Evolutionary conservation across 176 grass and related monocot genomes (phyloP).

Genomic region (Guadua angustifolia): DNA sequence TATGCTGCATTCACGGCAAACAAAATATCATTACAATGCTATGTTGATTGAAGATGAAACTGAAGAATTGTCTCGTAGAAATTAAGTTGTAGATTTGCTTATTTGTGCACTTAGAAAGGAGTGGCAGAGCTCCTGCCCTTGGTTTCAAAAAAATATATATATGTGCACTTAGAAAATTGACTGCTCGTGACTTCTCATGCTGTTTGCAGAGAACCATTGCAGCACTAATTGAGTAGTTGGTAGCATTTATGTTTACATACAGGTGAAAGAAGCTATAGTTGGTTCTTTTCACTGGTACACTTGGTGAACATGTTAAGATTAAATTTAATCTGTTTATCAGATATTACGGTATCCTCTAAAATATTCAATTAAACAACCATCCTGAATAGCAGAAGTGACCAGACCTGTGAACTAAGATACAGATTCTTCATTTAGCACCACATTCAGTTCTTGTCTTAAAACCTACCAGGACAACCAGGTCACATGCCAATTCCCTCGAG

Average conservation of each 20-base stretch:
- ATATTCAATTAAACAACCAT: background rate
- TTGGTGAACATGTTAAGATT: background rate
- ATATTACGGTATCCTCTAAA: background rate
- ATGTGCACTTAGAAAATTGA: background rate
- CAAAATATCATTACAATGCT: slow-evolving; percentile 10
- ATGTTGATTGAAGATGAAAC: background rate
- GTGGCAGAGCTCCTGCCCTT: no score
- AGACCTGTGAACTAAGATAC: background rate
- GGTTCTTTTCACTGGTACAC: background rate
- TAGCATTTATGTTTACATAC: background rate
- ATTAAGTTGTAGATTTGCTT: background rate
- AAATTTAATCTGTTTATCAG: background rate
- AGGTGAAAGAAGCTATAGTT: background rate
- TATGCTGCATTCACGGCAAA: background rate
- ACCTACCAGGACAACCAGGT: background rate
- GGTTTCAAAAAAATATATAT: no score
- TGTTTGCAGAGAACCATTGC: background rate
- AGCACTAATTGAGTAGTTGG: slow-evolving; percentile 1
- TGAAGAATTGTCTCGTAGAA: background rate
- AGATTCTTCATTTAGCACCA: background rate
- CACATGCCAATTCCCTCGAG: background rate
- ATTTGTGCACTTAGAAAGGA: background rate
- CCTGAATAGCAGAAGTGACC: background rate
- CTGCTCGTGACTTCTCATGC: background rate
- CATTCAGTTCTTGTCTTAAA: background rate